A percentile compares a stretch with the other conserved stretches of the same genome.
Conservation (phyloP, 768 basidiomycete species). For the Rhodotorula graminis region DNA sequence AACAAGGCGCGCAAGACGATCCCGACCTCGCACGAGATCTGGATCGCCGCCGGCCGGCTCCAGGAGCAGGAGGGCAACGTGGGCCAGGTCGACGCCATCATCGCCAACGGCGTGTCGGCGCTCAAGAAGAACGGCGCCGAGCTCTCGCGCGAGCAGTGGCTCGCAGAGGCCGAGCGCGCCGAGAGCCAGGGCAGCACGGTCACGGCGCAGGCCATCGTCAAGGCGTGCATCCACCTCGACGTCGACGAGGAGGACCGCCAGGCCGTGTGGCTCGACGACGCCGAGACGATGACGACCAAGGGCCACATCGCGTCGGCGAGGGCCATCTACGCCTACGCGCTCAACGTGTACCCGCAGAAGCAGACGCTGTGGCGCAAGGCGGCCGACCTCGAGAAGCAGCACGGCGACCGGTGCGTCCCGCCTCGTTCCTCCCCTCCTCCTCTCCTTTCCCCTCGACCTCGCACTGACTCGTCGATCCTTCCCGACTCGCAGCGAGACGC, state of each 20-base stretch:
- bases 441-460: constrained; percentile 14
- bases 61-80: constrained; percentile 69
- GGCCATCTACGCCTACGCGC: constrained; percentile 81
- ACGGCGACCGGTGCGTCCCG: constrained; percentile 71
- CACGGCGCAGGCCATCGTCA: constrained; percentile 91
- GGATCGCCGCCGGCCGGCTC: constrained; percentile 92
- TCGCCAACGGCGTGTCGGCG: constrained; percentile 73
- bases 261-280: constrained; percentile 87
- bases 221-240: constrained; percentile 87
- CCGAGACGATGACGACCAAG: constrained; percentile 69
- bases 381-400: constrained; percentile 85
- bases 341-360: constrained; percentile 83
- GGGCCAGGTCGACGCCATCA: constrained; percentile 82
- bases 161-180: constrained; percentile 88
- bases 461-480: neutral
- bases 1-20: constrained; percentile 93
- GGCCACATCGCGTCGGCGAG: constrained; percentile 76
- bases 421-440: constrained; percentile 12
- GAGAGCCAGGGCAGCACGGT: constrained; percentile 76
- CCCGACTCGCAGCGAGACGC: constrained; percentile 57
- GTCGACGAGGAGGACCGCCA: constrained; percentile 89
- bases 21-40: constrained; percentile 95
- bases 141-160: constrained; percentile 86
- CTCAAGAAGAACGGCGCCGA: constrained; percentile 78
- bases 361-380: constrained; percentile 82